Evolutionary conservation across 208 protist species (phyloP), one percentile per base, ranked within the genome.

Genomic region (Leishmania amazonensis): DNA sequence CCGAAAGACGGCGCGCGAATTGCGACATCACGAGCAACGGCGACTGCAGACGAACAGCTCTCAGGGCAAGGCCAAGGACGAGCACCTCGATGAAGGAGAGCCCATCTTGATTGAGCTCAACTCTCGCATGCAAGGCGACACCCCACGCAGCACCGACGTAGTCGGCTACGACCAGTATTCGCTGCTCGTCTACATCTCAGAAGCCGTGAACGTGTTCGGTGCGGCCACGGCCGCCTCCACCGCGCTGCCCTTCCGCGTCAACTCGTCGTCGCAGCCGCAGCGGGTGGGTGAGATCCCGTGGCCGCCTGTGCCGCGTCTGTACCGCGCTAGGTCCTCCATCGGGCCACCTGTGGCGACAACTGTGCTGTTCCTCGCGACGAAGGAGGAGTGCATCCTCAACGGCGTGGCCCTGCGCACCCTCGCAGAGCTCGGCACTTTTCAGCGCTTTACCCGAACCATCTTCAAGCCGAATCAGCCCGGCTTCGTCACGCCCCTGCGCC

Each of bases 81-180:
- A 45, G 62, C 45, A 31, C 75, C 15, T 15, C 24, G 71, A 45
- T 31, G 74, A 51, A 1, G 89, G 89, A 0, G 78, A 88, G 76
- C 95, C 95, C 11, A 89, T 97, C 49, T 81, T 97, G 67, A 96
- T 97, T 90, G 95, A 97, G 81, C 89, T 97, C 54, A 97, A 97
- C 75, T 90, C 95, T 21, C 88, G 95, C 67, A 89, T 96, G 85
- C 92, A 95, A 60, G 95, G 95, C 38, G 92, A 94, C 75, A 85
- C 81, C 45, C 95, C 95, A 24, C 93, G 95, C 51, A 83, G 87
- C 42, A 94, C 88, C 17, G 75, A 89, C 31, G 83, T 96, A 35
- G 87, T 97, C 13, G 92, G 93, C 40, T 97, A 97, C 83, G 87
- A 94, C 77, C 93, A 96, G 81, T 91, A 91, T 77, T 92, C 85